Percentiles rank a stretch among this genome's conserved stretches.
Conservation (phyloP, 2,329 filamentous ascomycete genomes). For the Tricladium varicosporioides region DNA sequence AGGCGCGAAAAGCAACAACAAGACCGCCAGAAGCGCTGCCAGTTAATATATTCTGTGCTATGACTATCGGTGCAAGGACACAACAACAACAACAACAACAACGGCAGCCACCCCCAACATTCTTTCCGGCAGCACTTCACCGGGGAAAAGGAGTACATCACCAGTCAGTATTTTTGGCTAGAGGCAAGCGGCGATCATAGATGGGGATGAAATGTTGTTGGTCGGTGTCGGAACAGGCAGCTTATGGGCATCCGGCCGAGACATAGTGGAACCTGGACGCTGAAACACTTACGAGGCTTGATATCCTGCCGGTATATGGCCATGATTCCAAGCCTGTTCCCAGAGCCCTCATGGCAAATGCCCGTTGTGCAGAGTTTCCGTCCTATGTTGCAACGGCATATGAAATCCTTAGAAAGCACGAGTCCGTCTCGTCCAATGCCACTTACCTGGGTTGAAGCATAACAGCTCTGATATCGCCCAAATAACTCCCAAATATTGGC, state of each 20-base stretch:
- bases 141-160: neutral
- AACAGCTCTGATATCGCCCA: neutral
- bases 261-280: neutral
- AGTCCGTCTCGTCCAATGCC: neutral
- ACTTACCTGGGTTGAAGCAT: neutral
- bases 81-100: neutral
- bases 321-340: neutral
- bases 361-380: neutral
- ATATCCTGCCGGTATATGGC: neutral
- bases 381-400: neutral
- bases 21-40: neutral
- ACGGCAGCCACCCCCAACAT: neutral
- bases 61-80: neutral
- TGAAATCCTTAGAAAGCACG: neutral
- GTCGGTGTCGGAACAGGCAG: neutral
- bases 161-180: neutral
- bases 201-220: too few relatives aligned
- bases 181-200: neutral
- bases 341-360: neutral
- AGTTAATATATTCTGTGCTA: neutral
- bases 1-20: neutral
- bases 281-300: neutral
- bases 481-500: neutral
- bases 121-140: neutral
- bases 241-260: neutral